Evolutionary conservation across 2,329 filamentous ascomycete genomes (phyloP).

Genomic region (Byssoonygena ceratinophila): DNA sequence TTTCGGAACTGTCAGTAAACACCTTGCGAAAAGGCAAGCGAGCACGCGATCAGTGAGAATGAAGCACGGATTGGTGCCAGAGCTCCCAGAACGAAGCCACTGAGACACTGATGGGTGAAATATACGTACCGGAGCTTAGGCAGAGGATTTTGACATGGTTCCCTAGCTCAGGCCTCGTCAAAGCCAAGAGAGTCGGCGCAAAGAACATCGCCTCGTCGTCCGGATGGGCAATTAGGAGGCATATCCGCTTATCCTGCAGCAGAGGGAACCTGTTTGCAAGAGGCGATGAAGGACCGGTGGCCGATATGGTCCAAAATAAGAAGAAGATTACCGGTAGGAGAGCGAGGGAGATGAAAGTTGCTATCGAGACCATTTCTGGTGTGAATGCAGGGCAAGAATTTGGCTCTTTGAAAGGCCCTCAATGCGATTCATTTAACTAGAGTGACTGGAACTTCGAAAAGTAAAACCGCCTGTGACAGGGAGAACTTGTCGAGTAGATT

Average conservation of each 20-base stretch:
- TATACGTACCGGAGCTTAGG: conserved; percentile 61
- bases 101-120: background rate
- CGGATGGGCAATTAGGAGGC: conserved; percentile 87
- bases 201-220: conserved; percentile 99
- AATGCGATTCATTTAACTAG: background rate
- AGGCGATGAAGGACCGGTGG: conserved; percentile 30
- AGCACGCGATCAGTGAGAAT: background rate
- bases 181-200: conserved; percentile 72
- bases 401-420: background rate
- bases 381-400: background rate
- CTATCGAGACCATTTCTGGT: conserved; percentile 12
- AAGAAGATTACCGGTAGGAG: conserved; percentile 34
- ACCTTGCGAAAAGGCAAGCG: background rate
- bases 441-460: background rate
- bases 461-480: background rate
- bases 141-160: conserved; percentile 95
- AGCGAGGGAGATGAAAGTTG: conserved; percentile 22
- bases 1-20: background rate
- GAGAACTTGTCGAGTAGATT: background rate
- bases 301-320: conserved; percentile 35
- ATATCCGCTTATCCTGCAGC: conserved; percentile 73
- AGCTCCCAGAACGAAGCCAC: background rate
- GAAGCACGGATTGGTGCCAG: background rate
- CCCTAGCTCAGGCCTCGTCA: conserved; percentile 65
- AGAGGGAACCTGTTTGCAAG: conserved; percentile 43